Base-by-base conservation (phyloP, 345 rosid species). In the Dipteronia sinensis region DNA sequence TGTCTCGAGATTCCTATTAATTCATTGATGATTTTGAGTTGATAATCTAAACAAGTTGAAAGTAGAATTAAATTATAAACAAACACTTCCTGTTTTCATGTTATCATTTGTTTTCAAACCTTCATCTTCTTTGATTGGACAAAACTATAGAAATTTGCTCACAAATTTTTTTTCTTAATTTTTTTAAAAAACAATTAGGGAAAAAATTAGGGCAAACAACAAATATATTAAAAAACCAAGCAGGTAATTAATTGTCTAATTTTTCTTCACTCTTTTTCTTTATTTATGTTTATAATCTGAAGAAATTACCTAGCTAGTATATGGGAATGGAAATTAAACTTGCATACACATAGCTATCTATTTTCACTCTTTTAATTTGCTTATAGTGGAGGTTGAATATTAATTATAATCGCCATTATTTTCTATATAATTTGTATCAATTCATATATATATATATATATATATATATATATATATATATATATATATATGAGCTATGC, bases 21-120 rank as follows among this genome's bases (percentile, higher is more conserved):
- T 27, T 71, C 64, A n/a, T 56, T 56, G 51, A 72, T 72, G 25
- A 31, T 71, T 53, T 53, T 27, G 1, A 34, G 75, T 72, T 72
- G 19, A 56, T 34, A 38, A 56, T 34, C 65, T 58, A 72, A 53
- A 53, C 7, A 53, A 53, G 58, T 53, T 4, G 63, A 71, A 29
- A 51, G 65, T 72, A 49, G 51, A 58, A 20, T 56, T 17, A 47
- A 15, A 29, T 4, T 53, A 53, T 23, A 25, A 25, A 20, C 34
- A 47, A 49, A 69, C 11, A 19, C 62, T 53, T 69, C n/a, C 73
- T 27, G 9, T 17, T 16, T 49, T 69, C 20, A 8, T 25, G 22
- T 49, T 69, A 6, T 17, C 23, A 42, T 29, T 25, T 47, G n/a
- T 69, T 69, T 68, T 7, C 12, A 6, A 16, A 23, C 38, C 58